Conservation (phyloP, 371 early-diverging fungal species). For the Saksenaea vasiformis region DNA sequence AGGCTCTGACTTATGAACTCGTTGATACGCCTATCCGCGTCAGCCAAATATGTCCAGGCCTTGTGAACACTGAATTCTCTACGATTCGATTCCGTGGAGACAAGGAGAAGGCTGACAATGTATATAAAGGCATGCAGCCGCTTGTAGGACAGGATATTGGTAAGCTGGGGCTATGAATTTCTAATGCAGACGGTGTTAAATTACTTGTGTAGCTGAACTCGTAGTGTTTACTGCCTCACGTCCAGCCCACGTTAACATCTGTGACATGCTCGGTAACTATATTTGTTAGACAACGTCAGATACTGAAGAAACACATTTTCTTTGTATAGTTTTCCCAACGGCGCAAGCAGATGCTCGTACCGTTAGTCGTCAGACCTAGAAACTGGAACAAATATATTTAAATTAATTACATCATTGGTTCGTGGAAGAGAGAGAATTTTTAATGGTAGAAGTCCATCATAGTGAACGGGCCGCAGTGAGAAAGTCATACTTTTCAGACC, state of each 20-base stretch:
- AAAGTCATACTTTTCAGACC: background rate
- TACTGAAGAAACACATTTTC: background rate
- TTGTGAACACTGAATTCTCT: slow-evolving; percentile 94
- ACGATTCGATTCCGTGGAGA: slow-evolving; percentile 85
- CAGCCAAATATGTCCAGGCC: slow-evolving; percentile 73
- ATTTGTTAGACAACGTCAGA: background rate
- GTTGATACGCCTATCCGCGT: slow-evolving; percentile 78
- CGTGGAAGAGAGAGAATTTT: no score
- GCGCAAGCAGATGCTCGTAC: slow-evolving; percentile 72
- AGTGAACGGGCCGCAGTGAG: no score
- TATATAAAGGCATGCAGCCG: slow-evolving; percentile 79
- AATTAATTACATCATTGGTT: no score
- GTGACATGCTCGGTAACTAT: slow-evolving; percentile 61
- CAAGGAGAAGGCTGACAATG: slow-evolving; percentile 73
- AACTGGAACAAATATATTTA: no score
- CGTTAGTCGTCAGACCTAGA: slow-evolving; percentile 16
- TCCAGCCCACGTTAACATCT: slow-evolving; percentile 83
- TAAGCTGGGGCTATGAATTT: slow-evolving; percentile 27
- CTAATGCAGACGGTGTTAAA: background rate
- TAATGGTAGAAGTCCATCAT: no score
- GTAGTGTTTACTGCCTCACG: slow-evolving; percentile 84
- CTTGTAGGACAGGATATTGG: slow-evolving; percentile 72
- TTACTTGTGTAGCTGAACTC: slow-evolving; percentile 60
- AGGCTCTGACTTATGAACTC: slow-evolving; percentile 80
- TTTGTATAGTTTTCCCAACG: slow-evolving; percentile 59